These are phyloP conservation scores for Haplographium delicatum DNA, from an alignment of 495 filamentous ascomycete genomes.

Conservation along the genomic window DNA sequence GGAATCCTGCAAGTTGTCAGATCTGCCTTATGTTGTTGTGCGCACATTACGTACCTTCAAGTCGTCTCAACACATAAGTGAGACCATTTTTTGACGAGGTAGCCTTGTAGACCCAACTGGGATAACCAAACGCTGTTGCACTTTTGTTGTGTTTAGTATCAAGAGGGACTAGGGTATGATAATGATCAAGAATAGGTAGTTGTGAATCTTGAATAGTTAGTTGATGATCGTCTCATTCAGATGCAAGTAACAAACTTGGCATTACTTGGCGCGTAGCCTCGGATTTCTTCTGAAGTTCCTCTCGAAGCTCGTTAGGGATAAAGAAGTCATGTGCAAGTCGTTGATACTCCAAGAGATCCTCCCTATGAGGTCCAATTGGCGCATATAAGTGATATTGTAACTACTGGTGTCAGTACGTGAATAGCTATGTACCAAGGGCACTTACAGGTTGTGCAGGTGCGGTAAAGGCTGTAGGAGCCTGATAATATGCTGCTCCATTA, in stretches of 20 bases:
- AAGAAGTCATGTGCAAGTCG: constrained; percentile 84
- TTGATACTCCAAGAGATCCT: constrained; percentile 76
- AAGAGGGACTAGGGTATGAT: constrained; percentile 86
- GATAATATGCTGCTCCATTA: constrained; percentile 47
- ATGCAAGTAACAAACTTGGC: constrained; percentile 59
- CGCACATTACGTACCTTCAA: constrained; percentile 56
- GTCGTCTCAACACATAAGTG: constrained; percentile 73
- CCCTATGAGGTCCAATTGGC: constrained; percentile 73
- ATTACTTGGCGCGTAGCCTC: constrained; percentile 81
- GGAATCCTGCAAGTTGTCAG: constrained; percentile 49
- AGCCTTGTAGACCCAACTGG: constrained; percentile 95
- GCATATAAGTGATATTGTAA: constrained; percentile 93
- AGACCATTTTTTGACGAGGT: constrained; percentile 79
- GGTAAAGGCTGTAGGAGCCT: constrained; percentile 35
- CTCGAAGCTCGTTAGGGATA: constrained; percentile 73
- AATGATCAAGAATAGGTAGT: constrained; percentile 75
- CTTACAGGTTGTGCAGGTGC: constrained; percentile 62
- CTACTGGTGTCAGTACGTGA: constrained; percentile 30
- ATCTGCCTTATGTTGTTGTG: not conserved
- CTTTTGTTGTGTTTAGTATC: constrained; percentile 77
- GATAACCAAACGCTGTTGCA: constrained; percentile 70
- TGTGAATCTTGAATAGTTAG: constrained; percentile 42
- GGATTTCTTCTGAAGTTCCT: constrained; percentile 83
- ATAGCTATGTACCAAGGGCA: constrained; percentile 4
- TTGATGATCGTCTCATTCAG: not conserved